These are phyloP conservation scores for Blastobotrys americana DNA, from an alignment of 805 yeast species.

Conservation along the genomic window DNA sequence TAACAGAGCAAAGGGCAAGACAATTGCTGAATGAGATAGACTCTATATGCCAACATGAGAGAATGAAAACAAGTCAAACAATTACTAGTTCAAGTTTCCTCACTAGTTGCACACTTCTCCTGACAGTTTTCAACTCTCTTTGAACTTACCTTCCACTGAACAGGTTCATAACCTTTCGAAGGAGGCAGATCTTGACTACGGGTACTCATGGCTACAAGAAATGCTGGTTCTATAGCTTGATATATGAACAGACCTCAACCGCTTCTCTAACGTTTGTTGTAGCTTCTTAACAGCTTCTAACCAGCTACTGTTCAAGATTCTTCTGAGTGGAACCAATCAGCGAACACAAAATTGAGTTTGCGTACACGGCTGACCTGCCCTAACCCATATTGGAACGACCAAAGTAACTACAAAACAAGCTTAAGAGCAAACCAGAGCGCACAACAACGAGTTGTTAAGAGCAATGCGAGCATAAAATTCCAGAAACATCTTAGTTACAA, in stretches of 20 bases:
- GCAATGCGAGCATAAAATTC: no score
- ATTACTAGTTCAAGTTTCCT: no score
- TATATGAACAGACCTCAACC: background rate
- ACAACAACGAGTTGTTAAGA: no score
- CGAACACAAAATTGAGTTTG: conserved; percentile 8
- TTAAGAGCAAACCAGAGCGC: no score
- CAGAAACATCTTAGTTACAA: no score
- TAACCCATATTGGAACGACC: no score
- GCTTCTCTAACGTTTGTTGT: background rate
- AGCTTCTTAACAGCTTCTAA: background rate
- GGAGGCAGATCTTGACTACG: conserved; percentile 74
- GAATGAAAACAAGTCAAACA: no score
- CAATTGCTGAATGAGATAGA: no score
- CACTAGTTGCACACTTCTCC: background rate
- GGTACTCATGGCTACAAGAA: conserved; percentile 1
- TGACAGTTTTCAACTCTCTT: background rate
- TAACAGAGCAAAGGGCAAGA: no score
- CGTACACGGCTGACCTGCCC: background rate
- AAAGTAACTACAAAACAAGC: no score
- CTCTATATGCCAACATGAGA: no score
- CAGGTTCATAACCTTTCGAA: conserved; percentile 72
- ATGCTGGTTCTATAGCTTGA: background rate
- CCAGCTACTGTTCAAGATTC: background rate
- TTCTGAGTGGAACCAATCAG: conserved; percentile 8
- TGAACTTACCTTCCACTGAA: conserved; percentile 62